Evolutionary conservation across 1,139 yeast species (phyloP).

Genomic region (Pichia sp.): DNA sequence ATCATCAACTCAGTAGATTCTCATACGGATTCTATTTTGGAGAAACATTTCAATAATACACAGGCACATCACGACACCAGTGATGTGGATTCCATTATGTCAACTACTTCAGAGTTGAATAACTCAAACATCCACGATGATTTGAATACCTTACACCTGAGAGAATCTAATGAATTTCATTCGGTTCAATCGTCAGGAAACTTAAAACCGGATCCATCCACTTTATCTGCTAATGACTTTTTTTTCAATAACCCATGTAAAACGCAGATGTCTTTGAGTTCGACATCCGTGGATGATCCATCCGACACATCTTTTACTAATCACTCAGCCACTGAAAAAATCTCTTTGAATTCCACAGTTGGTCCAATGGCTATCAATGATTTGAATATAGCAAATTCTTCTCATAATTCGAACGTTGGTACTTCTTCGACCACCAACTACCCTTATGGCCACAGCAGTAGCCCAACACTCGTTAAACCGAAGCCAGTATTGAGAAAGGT

Average conservation of each 20-base stretch:
- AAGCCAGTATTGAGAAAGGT: conserved; percentile 17
- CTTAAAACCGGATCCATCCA: neutral
- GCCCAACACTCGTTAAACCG: conserved; percentile 35
- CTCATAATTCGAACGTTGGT: no score
- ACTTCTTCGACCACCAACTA: neutral
- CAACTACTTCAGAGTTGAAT: neutral
- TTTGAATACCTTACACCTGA: no score
- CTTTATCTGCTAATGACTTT: conserved; percentile 24
- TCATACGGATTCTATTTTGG: neutral
- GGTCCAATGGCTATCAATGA: neutral
- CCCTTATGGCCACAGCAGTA: neutral
- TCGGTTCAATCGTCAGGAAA: neutral
- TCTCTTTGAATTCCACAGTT: neutral
- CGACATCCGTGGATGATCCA: conserved; percentile 14
- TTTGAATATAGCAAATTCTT: neutral
- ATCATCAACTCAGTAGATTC: conserved; percentile 5
- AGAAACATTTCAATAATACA: neutral
- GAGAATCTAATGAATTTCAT: no score
- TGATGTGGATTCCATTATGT: neutral
- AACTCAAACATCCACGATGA: neutral
- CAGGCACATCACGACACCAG: neutral
- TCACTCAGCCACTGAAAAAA: neutral
- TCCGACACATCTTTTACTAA: neutral
- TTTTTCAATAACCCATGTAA: conserved; percentile 24
- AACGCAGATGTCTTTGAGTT: conserved; percentile 11